Evolutionary conservation across 2,329 filamentous ascomycete genomes (phyloP).

Genomic region (Podosphaera aphanis): DNA sequence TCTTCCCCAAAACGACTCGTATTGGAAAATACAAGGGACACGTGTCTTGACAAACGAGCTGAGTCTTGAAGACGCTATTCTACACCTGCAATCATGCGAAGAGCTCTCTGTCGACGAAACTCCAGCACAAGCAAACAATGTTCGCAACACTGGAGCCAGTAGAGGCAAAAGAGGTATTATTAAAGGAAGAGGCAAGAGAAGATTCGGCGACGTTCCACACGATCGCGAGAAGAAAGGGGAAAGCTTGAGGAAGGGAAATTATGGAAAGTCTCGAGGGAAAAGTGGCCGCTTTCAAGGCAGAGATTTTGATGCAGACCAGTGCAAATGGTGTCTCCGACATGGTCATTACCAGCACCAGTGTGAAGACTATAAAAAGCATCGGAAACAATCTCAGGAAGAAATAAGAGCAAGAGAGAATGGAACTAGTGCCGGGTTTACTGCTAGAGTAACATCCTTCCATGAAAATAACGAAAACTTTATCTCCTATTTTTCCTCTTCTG

Average conservation of each 20-base stretch:
- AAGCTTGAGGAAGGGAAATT: no score
- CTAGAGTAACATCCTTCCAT: background rate
- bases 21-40: background rate
- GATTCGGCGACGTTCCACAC: no score
- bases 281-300: background rate
- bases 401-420: no score
- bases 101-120: background rate
- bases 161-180: no score
- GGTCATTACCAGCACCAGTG: background rate
- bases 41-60: background rate
- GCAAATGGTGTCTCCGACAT: background rate
- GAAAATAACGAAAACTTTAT: background rate
- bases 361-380: background rate
- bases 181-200: no score
- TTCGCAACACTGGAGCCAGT: background rate
- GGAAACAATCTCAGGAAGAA: background rate
- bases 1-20: background rate
- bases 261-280: no score
- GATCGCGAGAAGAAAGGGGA: no score
- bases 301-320: background rate
- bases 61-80: background rate
- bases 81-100: background rate
- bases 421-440: no score
- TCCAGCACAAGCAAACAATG: background rate
- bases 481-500: background rate